phyloP scores from a whole-genome alignment of 164 flowering plant species.

The Brasenia schreberi region DNA sequence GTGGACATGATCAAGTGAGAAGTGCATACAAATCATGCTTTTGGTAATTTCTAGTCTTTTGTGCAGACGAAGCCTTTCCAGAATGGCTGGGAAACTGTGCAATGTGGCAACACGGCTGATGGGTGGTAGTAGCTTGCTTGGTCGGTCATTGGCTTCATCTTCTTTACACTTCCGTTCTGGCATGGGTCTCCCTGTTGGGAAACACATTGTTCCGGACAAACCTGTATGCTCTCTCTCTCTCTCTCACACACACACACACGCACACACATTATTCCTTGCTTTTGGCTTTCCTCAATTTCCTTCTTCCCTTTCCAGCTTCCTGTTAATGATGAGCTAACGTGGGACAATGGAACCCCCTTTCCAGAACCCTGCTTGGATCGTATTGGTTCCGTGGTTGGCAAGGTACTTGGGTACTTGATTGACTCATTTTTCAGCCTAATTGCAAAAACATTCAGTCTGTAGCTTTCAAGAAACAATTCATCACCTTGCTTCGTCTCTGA shows the following conservation, averaged over 20 bases:
- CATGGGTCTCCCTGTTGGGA: constrained; percentile 98
- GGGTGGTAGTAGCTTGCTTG: constrained; percentile 70
- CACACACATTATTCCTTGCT: background rate
- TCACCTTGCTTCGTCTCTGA: too few relatives aligned
- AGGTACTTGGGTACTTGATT: constrained; percentile 19
- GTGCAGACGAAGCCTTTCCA: background rate
- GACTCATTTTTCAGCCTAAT: too few relatives aligned
- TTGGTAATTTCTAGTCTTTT: too few relatives aligned
- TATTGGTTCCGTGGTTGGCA: constrained; percentile 80
- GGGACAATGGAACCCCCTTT: constrained; percentile 88
- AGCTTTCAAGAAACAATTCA: too few relatives aligned
- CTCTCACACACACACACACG: too few relatives aligned
- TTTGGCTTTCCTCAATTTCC: background rate
- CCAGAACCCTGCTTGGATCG: constrained; percentile 97
- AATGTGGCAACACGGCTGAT: constrained; percentile 59
- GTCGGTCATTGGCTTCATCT: constrained; percentile 44
- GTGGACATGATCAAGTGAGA: too few relatives aligned
- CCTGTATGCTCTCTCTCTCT: constrained; percentile 29
- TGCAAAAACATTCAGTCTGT: too few relatives aligned
- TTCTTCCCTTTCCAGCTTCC: constrained; percentile 33
- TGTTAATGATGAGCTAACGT: constrained; percentile 79
- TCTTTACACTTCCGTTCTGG: constrained; percentile 93
- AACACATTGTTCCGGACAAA: constrained; percentile 85
- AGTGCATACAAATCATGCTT: too few relatives aligned
- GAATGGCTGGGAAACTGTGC: constrained; percentile 84